Evolutionary conservation across 129 eudicot genomes (phyloP).

Genomic region (Arctium lappa): DNA sequence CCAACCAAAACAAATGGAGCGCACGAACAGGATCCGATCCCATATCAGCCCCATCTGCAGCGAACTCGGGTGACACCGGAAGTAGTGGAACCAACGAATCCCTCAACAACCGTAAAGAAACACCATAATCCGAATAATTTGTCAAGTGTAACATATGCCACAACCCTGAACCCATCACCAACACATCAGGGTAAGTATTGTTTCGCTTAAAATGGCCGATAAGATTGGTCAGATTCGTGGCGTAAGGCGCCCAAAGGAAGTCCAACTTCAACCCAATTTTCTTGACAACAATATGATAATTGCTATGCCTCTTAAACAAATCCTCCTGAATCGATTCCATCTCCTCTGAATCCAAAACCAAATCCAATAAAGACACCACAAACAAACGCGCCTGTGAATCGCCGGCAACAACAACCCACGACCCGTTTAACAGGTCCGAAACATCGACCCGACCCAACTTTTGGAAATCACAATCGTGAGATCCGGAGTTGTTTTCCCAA

Average conservation of each 20-base stretch:
- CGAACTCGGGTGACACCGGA: slow-evolving; percentile 44
- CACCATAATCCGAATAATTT: slow-evolving; percentile 54
- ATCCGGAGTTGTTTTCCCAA: slow-evolving; percentile 35
- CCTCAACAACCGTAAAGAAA: slow-evolving; percentile 42
- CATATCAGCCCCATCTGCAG: slow-evolving; percentile 12
- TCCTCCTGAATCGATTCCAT: slow-evolving; percentile 58
- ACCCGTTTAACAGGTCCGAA: slow-evolving; percentile 82
- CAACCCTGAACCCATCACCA: slow-evolving; percentile 87
- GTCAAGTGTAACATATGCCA: slow-evolving; percentile 89
- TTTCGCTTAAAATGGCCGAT: slow-evolving; percentile 33
- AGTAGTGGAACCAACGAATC: slow-evolving; percentile 39
- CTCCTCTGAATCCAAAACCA: slow-evolving; percentile 55
- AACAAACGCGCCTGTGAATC: slow-evolving; percentile 87
- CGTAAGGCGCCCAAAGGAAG: slow-evolving; percentile 91
- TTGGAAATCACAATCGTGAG: slow-evolving; percentile 63
- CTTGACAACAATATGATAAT: slow-evolving; percentile 64
- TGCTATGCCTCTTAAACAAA: slow-evolving; percentile 92
- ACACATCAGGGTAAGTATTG: slow-evolving; percentile 64
- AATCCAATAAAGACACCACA: slow-evolving; percentile 63
- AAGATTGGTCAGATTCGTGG: slow-evolving; percentile 54
- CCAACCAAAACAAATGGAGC: slow-evolving; percentile 85
- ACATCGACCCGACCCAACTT: slow-evolving; percentile 62
- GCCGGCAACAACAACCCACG: slow-evolving; percentile 95
- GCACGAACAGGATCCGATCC: slow-evolving; percentile 37
- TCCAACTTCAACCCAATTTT: slow-evolving; percentile 80